These are phyloP conservation scores for Brettanomyces custersianus DNA, from an alignment of 805 yeast genomes.

Conservation along the genomic window DNA sequence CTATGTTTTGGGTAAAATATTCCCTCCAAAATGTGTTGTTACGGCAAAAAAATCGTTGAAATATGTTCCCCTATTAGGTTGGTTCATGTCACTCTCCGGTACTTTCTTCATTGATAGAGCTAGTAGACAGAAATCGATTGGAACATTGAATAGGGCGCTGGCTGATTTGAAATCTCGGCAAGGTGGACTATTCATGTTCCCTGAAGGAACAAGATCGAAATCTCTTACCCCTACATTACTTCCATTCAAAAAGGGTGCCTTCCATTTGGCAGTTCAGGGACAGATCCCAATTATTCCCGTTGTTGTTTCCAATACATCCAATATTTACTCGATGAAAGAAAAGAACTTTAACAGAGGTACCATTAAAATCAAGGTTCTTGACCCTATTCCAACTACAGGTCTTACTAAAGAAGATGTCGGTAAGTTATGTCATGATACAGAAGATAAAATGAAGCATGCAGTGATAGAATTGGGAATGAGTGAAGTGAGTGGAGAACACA, in stretches of 20 bases:
- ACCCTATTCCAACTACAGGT: constrained; percentile 68
- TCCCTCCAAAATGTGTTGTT: constrained; percentile 84
- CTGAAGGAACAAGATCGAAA: constrained; percentile 95
- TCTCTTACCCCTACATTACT: constrained; percentile 56
- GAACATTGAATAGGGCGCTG: constrained; percentile 65
- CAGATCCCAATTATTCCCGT: constrained; percentile 83
- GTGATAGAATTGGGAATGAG: constrained; percentile 37
- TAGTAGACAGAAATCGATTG: constrained; percentile 65
- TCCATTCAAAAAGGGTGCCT: constrained; percentile 96
- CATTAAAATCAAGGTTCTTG: constrained; percentile 68
- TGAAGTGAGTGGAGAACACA: constrained; percentile 17
- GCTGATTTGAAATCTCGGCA: constrained; percentile 47
- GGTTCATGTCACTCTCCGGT: constrained; percentile 92
- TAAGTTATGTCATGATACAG: constrained; percentile 44
- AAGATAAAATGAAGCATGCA: constrained; percentile 45
- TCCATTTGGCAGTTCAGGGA: constrained; percentile 93
- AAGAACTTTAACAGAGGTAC: constrained; percentile 70
- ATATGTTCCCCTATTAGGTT: constrained; percentile 85
- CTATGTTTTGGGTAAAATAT: constrained; percentile 67
- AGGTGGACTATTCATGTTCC: constrained; percentile 82
- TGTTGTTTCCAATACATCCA: constrained; percentile 79
- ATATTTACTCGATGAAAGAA: constrained; percentile 50
- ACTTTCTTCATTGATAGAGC: constrained; percentile 85
- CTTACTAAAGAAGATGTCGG: constrained; percentile 65
- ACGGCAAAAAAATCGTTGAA: constrained; percentile 84